Evolutionary conservation across 768 basidiomycete species (phyloP).

Genomic region (Podaxis sp.): DNA sequence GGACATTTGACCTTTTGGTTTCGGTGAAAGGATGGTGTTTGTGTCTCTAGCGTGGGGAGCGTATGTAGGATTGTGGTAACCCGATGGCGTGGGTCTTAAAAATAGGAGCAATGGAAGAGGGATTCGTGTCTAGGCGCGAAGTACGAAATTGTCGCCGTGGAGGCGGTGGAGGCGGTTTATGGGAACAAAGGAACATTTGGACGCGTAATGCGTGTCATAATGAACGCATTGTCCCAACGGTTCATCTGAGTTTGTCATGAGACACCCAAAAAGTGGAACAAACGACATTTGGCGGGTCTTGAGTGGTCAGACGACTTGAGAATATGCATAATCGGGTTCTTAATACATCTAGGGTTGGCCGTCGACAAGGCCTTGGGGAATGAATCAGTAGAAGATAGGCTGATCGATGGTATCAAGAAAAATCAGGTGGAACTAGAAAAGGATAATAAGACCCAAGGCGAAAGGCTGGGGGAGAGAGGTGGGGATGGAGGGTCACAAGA

Average conservation of each 20-base stretch:
- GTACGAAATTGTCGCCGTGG: background rate
- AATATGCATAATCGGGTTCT: background rate
- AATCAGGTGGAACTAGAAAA: constrained; percentile 5
- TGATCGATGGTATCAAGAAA: constrained; percentile 13
- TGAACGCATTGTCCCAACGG: background rate
- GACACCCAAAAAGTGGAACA: background rate
- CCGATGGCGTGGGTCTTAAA: background rate
- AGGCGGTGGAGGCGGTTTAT: background rate
- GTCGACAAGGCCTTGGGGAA: background rate
- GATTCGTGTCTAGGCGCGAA: constrained; percentile 6
- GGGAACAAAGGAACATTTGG: background rate
- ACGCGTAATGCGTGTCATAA: constrained; percentile 1
- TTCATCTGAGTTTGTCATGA: background rate
- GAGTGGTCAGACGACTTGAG: constrained; percentile 3
- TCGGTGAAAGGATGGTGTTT: background rate
- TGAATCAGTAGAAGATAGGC: background rate
- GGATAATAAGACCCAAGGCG: constrained; percentile 10
- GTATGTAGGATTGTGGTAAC: background rate
- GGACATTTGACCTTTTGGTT: background rate
- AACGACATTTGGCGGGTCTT: background rate
- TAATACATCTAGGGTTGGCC: background rate
- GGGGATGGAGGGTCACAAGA: constrained; percentile 12
- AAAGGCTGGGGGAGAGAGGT: background rate
- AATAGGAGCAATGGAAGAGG: constrained; percentile 2
- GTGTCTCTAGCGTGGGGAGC: constrained; percentile 1